Evolutionary conservation across 441 rosid species (phyloP), one percentile per base, ranked within the genome.

Genomic region (Gossypium laxum): DNA sequence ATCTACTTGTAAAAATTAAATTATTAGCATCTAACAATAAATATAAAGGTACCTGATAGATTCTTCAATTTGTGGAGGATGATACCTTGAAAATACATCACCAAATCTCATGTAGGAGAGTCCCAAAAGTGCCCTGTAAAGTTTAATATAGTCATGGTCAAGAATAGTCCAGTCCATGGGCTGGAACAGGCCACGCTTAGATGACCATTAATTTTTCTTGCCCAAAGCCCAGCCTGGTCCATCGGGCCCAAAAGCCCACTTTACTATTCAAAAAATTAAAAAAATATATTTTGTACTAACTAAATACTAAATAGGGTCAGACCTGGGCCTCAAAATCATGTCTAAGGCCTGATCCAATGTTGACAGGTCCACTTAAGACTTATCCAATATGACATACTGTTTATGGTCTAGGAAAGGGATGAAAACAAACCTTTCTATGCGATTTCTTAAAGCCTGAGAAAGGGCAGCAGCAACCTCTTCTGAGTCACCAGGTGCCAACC

Each of bases 401-500:
- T 70, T 72, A 50, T 60, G 21, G 55, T 34, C 45, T 48, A 59
- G 61, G 19, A 78, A 74, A 74, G 14, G 64, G 76, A 51, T 38
- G 45, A 67, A 80, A 78, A 72, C 64, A 76, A 80, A 93, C 99
- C 92, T 96, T 82, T 93, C 99, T 57, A 96, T 89, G 72, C 89
- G 82, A 81, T 91, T 91, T 82, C 91, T 86, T 70, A 96, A 81
- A 72, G 99, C 87, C 75, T 88, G 97, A 68, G 98, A 93, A 73
- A 96, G 88, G 77, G 99, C 98, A 71, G 88, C 81, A 5, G 97
- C 96, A 77, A 96, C 87, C 92, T 93, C 98, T 82, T 96, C 98
- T n/a, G 96, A 89, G 80, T 93, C 98, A 73, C 99, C 99, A 82
- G 99, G 98, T 77, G 98, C 91, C 76, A 88, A 82, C 99, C 99